Evolutionary conservation across 306 rosid genomes (phyloP), one percentile per base, ranked within the genome.

Genomic region (Nissolia schottii): DNA sequence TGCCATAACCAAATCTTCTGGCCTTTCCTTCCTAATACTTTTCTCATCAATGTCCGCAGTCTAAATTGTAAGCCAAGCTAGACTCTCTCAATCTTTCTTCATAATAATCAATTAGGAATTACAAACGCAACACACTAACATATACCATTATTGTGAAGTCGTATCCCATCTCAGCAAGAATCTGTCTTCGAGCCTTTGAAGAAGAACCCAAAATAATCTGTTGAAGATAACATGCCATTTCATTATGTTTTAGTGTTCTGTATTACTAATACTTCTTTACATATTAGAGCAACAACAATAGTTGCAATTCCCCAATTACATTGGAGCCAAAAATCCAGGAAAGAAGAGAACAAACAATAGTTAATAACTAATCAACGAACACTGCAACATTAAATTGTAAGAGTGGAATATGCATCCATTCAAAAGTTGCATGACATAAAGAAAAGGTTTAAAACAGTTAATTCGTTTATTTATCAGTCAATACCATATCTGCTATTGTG

Each of bases 21-120:
- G 92, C 73, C 81, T 87, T 61, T 89, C 89, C 84, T 71, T 87
- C 83, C 98, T 79, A 64, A 89, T 79, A 69, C 84, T 49, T 83
- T 82, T 87, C 85, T 94, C 96, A 76, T 94, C 97, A 70, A 91
- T 91, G 32, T 91, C 96, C 76, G 98, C 97, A 64, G 85, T 83
- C 96, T 89, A 82, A 65, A 79, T 22, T 29, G 24, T 11, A 71
- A 60, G 4, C 74, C 80, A 81, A 51, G 23, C 43, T 46, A 81
- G 70, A 23, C 60, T 25, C 37, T 56, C 48, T 51, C 32, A 64
- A 56, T 68, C 3, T 43, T 67, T 23, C 38, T 71, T 43, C 51
- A 78, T 16, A 71, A 20, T 40, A 35, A 62, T 66, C 41, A 71
- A 34, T 27, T 46, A 61, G 16, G 31, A 48, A 9, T 48, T 8